phyloP scores from a whole-genome alignment of 2,329 filamentous ascomycete genomes.

The Didymella pinodella region DNA sequence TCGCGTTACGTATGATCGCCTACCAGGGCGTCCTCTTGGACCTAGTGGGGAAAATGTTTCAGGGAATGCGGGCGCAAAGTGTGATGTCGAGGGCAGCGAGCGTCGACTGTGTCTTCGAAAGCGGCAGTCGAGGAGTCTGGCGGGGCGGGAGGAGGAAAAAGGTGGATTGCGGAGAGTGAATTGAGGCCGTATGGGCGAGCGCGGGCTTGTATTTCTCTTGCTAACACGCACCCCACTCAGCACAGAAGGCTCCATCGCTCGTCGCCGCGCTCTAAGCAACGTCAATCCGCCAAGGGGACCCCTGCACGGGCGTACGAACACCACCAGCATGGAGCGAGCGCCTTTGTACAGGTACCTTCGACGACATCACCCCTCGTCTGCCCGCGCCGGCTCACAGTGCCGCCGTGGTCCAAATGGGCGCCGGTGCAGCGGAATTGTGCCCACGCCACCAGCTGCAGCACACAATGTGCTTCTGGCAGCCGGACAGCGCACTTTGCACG shows the following conservation, averaged over 20 bases:
- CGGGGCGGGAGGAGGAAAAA: slow-evolving; percentile 27
- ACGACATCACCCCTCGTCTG: slow-evolving; percentile 17
- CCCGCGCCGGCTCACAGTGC: slow-evolving; percentile 21
- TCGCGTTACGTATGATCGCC: slow-evolving; percentile 20
- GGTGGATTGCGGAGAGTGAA: slow-evolving; percentile 31
- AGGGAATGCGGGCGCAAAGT: slow-evolving; percentile 14
- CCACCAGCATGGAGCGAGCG: slow-evolving; percentile 28
- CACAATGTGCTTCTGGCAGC: neutral
- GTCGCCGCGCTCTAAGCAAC: slow-evolving; percentile 31
- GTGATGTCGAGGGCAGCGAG: slow-evolving; percentile 13
- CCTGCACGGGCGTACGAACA: slow-evolving; percentile 35
- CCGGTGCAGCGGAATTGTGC: slow-evolving; percentile 6
- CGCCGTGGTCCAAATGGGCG: slow-evolving; percentile 8
- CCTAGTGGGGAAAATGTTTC: slow-evolving; percentile 20
- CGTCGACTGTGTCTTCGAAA: slow-evolving; percentile 8
- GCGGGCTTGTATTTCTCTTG: slow-evolving; percentile 41
- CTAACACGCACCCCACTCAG: slow-evolving; percentile 35
- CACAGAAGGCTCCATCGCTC: slow-evolving; percentile 25
- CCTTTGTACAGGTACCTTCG: slow-evolving; percentile 33
- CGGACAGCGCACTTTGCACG: neutral
- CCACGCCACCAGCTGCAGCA: slow-evolving; percentile 1
- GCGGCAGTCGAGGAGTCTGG: slow-evolving; percentile 10
- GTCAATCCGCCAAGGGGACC: slow-evolving; percentile 36
- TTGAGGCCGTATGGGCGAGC: slow-evolving; percentile 24
- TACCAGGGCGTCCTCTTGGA: slow-evolving; percentile 14